These are phyloP conservation scores for Myxozyma udenii DNA, from an alignment of 805 yeast species.

Conservation along the genomic window DNA sequence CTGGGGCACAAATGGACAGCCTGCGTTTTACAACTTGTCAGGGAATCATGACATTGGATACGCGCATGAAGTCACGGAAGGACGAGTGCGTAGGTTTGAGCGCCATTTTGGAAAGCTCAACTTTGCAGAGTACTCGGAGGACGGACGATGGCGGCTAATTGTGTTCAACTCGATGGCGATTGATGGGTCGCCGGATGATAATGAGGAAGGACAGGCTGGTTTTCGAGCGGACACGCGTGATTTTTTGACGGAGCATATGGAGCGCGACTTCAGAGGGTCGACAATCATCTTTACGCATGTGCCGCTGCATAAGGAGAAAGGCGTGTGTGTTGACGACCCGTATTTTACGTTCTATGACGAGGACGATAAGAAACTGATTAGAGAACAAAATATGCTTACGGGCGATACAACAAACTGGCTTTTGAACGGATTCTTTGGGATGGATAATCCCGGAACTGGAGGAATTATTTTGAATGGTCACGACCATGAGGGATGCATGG, in stretches of 20 bases:
- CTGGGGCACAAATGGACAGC: not conserved
- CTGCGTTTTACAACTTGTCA: conserved; percentile 66
- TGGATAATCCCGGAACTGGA: conserved; percentile 46
- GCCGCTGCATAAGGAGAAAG: conserved; percentile 78
- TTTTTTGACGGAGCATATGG: conserved; percentile 60
- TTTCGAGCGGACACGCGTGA: conserved; percentile 66
- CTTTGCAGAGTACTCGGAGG: conserved; percentile 63
- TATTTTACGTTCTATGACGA: conserved; percentile 57
- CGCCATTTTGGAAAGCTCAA: conserved; percentile 79
- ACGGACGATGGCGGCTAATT: conserved; percentile 74
- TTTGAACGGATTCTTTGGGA: conserved; percentile 64
- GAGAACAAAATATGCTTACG: conserved; percentile 83
- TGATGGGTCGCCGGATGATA: conserved; percentile 87
- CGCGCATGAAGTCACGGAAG: conserved; percentile 89
- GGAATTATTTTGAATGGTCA: conserved; percentile 91
- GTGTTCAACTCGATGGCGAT: conserved; percentile 76
- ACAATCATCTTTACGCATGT: conserved; percentile 84
- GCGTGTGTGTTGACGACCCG: conserved; percentile 87
- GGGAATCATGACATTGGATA: conserved; percentile 98
- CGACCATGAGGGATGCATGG: conserved; percentile 92
- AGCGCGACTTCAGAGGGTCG: conserved; percentile 54
- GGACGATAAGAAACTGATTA: conserved; percentile 51
- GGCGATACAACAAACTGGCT: conserved; percentile 64
- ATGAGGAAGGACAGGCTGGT: conserved; percentile 40
- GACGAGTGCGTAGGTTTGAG: conserved; percentile 77